phyloP scores from a whole-genome alignment of 225 moss, liverwort and hornwort genomes.

The Climacium dendroides region DNA sequence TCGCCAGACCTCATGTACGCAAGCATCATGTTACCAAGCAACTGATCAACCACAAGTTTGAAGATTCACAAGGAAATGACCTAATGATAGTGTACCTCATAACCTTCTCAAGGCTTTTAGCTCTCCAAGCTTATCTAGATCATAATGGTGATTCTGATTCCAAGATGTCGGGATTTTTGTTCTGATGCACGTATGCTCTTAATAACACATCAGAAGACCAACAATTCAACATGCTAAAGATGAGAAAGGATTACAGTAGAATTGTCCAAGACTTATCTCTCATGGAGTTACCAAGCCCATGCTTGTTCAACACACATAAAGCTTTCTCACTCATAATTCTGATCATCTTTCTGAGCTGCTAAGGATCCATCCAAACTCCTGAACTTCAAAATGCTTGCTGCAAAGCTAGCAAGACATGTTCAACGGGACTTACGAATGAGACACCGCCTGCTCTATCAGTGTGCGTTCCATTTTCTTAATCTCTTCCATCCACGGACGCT shows the following conservation, averaged over 20 bases:
- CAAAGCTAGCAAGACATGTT: not conserved
- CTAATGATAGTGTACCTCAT: no score
- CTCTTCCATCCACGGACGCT: slow-evolving; percentile 18
- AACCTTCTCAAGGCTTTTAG: not conserved
- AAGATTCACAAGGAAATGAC: not conserved
- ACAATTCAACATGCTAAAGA: no score
- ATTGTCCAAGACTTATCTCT: not conserved
- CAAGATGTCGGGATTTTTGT: not conserved
- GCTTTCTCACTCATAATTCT: no score
- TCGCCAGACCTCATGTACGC: no score
- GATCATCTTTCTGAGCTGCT: not conserved
- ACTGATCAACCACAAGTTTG: not conserved
- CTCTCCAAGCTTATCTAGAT: not conserved
- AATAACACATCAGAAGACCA: not conserved
- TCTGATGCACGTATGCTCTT: not conserved
- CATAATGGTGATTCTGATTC: not conserved
- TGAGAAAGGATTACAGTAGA: not conserved
- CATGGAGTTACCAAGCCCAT: not conserved
- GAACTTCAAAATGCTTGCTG: not conserved
- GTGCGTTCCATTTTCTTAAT: slow-evolving; percentile 9
- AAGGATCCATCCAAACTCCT: not conserved
- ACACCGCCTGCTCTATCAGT: slow-evolving; percentile 4
- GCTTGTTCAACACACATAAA: not conserved
- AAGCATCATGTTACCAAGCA: not conserved
- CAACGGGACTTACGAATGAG: not conserved